Evolutionary conservation across 768 basidiomycete species (phyloP).

Genomic region (Leccinum olivaceopallidum): DNA sequence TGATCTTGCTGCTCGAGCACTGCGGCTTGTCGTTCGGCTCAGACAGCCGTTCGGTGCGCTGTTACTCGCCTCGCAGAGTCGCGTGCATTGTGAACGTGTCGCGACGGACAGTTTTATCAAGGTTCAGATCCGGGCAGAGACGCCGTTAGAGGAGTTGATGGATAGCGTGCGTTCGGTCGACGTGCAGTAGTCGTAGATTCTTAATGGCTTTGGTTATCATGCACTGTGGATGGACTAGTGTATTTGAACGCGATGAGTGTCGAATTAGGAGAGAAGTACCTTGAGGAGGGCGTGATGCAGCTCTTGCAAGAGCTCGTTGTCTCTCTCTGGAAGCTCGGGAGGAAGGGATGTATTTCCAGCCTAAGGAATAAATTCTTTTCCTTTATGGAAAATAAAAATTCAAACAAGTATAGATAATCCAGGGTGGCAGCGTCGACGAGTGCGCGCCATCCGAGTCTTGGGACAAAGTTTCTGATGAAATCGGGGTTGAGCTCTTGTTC

Average conservation of each 20-base stretch:
- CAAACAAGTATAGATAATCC: conserved; percentile 24
- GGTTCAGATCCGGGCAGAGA: too few species aligned
- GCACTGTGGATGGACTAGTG: too few species aligned
- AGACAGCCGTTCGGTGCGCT: too few species aligned
- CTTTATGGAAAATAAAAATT: background rate
- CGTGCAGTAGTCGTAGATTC: too few species aligned
- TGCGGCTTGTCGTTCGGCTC: too few species aligned
- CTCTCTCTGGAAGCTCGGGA: conserved; percentile 69
- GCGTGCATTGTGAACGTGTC: too few species aligned
- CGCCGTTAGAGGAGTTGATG: too few species aligned
- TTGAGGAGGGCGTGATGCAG: conserved; percentile 93
- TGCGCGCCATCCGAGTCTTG: conserved; percentile 89
- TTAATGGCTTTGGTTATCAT: too few species aligned
- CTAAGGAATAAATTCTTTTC: conserved; percentile 38
- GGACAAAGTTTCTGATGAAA: conserved; percentile 81
- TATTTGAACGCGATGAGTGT: background rate
- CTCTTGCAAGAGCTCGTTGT: conserved; percentile 79
- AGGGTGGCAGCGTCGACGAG: conserved; percentile 78
- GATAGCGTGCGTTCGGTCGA: too few species aligned
- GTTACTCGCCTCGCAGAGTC: too few species aligned
- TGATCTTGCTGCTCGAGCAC: too few species aligned
- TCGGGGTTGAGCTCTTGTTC: conserved; percentile 91
- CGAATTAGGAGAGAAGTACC: conserved; percentile 43
- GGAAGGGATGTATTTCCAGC: conserved; percentile 87
- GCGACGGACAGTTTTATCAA: too few species aligned